Evolutionary conservation across 441 rosid species (phyloP).

Genomic region (Pelargonium australe): DNA sequence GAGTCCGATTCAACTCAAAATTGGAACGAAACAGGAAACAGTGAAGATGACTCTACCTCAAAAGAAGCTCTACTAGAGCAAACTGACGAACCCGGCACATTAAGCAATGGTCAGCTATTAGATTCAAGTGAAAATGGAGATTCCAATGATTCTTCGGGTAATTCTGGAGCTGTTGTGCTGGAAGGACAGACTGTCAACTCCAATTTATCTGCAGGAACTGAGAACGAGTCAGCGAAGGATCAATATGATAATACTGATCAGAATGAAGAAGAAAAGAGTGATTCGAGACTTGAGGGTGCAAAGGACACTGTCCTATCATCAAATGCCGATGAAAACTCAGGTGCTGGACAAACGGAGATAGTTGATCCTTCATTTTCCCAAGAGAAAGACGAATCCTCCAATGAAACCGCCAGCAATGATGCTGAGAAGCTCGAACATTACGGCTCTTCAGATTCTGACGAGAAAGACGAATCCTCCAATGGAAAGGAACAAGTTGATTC

Average conservation of each 20-base stretch:
- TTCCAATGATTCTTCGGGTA: slow-evolving; percentile 32
- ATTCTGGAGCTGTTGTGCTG: slow-evolving; percentile 25
- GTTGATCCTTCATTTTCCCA: slow-evolving; percentile 28
- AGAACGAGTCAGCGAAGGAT: slow-evolving; percentile 18
- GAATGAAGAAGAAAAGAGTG: slow-evolving; percentile 20
- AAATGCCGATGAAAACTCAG: slow-evolving; percentile 28
- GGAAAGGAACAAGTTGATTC: slow-evolving; percentile 17
- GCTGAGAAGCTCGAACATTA: background rate
- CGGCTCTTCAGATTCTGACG: background rate
- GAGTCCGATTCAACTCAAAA: slow-evolving; percentile 15
- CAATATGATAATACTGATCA: slow-evolving; percentile 24
- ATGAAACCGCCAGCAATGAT: background rate
- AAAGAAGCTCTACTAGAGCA: slow-evolving; percentile 28
- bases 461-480: background rate
- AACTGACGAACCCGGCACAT: slow-evolving; percentile 37
- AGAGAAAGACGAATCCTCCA: slow-evolving; percentile 27
- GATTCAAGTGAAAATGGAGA: slow-evolving; percentile 37
- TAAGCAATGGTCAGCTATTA: slow-evolving; percentile 35
- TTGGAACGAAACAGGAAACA: slow-evolving; percentile 25
- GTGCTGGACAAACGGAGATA: slow-evolving; percentile 36
- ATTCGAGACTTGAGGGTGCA: slow-evolving; percentile 25
- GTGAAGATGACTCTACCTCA: slow-evolving; percentile 22
- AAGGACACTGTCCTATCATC: slow-evolving; percentile 28
- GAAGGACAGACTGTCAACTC: slow-evolving; percentile 27
- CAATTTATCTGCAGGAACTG: slow-evolving; percentile 20